Evolutionary conservation across 192 early-diverging fungal species (phyloP).

Genomic region (Backusella liffmaniae): DNA sequence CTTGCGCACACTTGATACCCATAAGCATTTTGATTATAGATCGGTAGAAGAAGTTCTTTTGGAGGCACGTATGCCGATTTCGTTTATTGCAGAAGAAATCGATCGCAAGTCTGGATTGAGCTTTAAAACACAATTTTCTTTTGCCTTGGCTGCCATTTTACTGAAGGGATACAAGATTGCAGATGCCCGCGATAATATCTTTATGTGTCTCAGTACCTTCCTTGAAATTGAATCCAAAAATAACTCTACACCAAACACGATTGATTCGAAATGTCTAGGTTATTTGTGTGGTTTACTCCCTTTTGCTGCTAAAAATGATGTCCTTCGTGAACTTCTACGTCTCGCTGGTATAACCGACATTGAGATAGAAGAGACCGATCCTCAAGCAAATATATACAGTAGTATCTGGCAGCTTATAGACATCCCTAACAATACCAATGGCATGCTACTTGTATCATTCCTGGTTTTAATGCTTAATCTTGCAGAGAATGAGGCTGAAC

Average conservation of each 20-base stretch:
- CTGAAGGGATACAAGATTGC: conserved; percentile 83
- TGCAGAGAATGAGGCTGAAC: conserved; percentile 68
- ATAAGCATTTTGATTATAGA: conserved; percentile 50
- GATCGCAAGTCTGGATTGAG: conserved; percentile 71
- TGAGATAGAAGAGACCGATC: conserved; percentile 34
- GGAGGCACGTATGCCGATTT: conserved; percentile 63
- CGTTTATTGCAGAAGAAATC: conserved; percentile 64
- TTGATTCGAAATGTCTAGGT: conserved; percentile 55
- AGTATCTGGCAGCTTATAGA: conserved; percentile 58
- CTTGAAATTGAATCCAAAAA: conserved; percentile 65
- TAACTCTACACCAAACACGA: conserved; percentile 19
- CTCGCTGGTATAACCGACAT: conserved; percentile 44
- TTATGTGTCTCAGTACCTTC: conserved; percentile 61
- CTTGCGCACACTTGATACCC: conserved; percentile 67
- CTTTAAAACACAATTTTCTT: conserved; percentile 82
- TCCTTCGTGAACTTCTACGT: conserved; percentile 51
- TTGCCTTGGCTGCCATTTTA: conserved; percentile 75
- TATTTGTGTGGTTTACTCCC: conserved; percentile 79
- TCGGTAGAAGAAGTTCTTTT: conserved; percentile 64
- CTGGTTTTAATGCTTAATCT: conserved; percentile 68
- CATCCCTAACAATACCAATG: conserved; percentile 58
- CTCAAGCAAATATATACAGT: conserved; percentile 34
- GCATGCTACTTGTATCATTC: conserved; percentile 58
- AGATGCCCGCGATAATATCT: conserved; percentile 63
- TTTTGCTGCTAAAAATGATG: conserved; percentile 63